These are phyloP conservation scores for Candida albicans DNA, from an alignment of 1,139 yeast species.

Conservation along the genomic window DNA sequence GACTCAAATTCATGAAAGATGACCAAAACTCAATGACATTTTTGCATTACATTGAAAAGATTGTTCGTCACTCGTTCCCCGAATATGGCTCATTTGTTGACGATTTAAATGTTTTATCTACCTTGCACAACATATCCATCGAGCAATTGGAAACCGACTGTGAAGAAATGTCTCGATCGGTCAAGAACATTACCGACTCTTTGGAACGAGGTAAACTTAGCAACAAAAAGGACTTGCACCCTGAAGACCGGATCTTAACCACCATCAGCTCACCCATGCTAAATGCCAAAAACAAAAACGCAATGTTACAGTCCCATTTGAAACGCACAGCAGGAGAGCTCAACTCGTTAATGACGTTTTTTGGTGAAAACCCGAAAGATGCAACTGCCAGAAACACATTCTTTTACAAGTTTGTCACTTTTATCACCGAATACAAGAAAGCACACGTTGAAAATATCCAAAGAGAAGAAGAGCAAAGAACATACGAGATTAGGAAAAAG, in stretches of 20 bases:
- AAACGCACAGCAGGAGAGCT: constrained; percentile 55
- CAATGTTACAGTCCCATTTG: constrained; percentile 56
- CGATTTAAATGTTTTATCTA: constrained; percentile 64
- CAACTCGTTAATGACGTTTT: constrained; percentile 66
- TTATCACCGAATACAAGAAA: constrained; percentile 42
- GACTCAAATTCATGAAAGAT: constrained; percentile 85
- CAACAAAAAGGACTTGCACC: constrained; percentile 67
- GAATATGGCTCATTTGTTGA: constrained; percentile 74
- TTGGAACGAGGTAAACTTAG: constrained; percentile 73
- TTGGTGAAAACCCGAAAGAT: constrained; percentile 79
- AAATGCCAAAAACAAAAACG: constrained; percentile 63
- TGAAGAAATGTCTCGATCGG: constrained; percentile 53
- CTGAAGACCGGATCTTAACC: constrained; percentile 65
- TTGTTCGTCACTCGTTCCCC: constrained; percentile 75
- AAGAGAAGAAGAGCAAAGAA: constrained; percentile 46
- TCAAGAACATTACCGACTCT: constrained; percentile 56
- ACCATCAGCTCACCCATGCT: constrained; percentile 51
- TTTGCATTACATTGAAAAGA: constrained; percentile 82
- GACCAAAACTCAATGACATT: constrained; percentile 76
- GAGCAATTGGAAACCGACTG: constrained; percentile 79
- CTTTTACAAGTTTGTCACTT: constrained; percentile 37
- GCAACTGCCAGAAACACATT: constrained; percentile 40
- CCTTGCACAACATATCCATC: constrained; percentile 66
- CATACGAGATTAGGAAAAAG: constrained; percentile 39
- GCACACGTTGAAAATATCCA: constrained; percentile 51